These are phyloP conservation scores for Fusarium verrucosum DNA, from an alignment of 2,329 filamentous ascomycete species.

Conservation along the genomic window DNA sequence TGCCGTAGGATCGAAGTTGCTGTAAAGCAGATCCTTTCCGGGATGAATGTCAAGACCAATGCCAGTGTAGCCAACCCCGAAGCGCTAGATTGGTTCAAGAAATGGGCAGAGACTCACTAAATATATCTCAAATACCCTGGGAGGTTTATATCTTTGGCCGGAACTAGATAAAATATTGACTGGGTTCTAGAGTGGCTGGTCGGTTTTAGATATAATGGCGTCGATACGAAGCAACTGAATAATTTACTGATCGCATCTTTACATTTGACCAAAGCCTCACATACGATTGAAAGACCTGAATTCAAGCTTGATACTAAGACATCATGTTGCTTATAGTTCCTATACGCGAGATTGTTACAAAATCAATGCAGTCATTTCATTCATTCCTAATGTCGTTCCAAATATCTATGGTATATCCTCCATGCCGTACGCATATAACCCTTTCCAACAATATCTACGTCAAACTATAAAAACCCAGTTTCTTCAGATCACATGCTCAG, in stretches of 20 bases:
- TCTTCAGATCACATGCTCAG: slow-evolving; percentile 31
- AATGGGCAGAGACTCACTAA: slow-evolving; percentile 71
- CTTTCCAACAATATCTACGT: slow-evolving; percentile 17
- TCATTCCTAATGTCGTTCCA: slow-evolving; percentile 13
- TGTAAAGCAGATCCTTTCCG: slow-evolving; percentile 95
- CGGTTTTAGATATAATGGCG: neutral
- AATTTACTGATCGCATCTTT: neutral
- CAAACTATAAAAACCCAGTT: neutral
- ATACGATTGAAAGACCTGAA: too few relatives aligned
- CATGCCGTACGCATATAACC: slow-evolving; percentile 8
- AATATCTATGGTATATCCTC: slow-evolving; percentile 42
- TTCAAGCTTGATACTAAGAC: too few relatives aligned
- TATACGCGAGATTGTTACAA: too few relatives aligned
- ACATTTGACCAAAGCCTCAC: neutral
- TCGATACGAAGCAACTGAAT: neutral
- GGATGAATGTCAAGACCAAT: slow-evolving; percentile 84
- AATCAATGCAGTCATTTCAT: neutral
- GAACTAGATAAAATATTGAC: slow-evolving; percentile 18
- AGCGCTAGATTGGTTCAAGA: slow-evolving; percentile 86
- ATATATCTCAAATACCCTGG: too few relatives aligned
- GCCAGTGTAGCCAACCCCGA: slow-evolving; percentile 93
- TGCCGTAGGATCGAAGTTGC: slow-evolving; percentile 81
- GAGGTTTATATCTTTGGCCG: neutral
- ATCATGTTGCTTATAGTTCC: neutral
- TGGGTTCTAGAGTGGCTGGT: neutral